phyloP scores from a whole-genome alignment of 1,284 basidiomycete species.

The Porogramme epimiltina region DNA sequence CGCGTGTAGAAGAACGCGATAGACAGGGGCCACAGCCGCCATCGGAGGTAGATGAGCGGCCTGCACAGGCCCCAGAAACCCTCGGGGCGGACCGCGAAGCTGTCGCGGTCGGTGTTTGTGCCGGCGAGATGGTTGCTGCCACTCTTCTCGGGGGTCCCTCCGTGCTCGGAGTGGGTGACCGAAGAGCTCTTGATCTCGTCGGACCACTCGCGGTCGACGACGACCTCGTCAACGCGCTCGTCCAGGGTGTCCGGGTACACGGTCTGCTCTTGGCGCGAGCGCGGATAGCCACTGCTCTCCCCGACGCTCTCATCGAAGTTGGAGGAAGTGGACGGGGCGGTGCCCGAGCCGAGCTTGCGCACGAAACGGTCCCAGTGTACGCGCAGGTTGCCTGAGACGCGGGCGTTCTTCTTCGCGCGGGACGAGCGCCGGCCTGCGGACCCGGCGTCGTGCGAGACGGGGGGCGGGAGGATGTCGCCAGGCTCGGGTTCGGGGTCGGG shows the following conservation, averaged over 20 bases:
- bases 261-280: slow-evolving; percentile 12
- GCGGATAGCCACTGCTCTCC: slow-evolving; percentile 38
- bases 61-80: slow-evolving; percentile 33
- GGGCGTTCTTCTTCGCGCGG: slow-evolving; percentile 34
- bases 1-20: slow-evolving; percentile 55
- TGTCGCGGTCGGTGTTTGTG: slow-evolving; percentile 38
- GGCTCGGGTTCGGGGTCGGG: slow-evolving; percentile 9
- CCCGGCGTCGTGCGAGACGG: slow-evolving; percentile 18
- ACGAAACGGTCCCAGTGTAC: slow-evolving; percentile 46
- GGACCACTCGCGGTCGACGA: slow-evolving; percentile 72
- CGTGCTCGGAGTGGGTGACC: slow-evolving; percentile 50
- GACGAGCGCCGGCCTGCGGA: slow-evolving; percentile 18
- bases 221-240: slow-evolving; percentile 61
- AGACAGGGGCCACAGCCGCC: slow-evolving; percentile 42
- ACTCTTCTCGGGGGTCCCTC: slow-evolving; percentile 46
- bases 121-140: slow-evolving; percentile 36
- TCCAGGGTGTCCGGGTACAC: slow-evolving; percentile 31
- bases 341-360: slow-evolving; percentile 44
- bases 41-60: slow-evolving; percentile 38
- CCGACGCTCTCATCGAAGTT: slow-evolving; percentile 40
- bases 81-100: slow-evolving; percentile 30
- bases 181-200: slow-evolving; percentile 54
- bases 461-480: slow-evolving; percentile 18
- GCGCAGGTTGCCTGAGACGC: slow-evolving; percentile 38
- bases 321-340: slow-evolving; percentile 44